Conservation (phyloP, 192 early-diverging fungal genomes). For the Rhizophagus prolifer region DNA sequence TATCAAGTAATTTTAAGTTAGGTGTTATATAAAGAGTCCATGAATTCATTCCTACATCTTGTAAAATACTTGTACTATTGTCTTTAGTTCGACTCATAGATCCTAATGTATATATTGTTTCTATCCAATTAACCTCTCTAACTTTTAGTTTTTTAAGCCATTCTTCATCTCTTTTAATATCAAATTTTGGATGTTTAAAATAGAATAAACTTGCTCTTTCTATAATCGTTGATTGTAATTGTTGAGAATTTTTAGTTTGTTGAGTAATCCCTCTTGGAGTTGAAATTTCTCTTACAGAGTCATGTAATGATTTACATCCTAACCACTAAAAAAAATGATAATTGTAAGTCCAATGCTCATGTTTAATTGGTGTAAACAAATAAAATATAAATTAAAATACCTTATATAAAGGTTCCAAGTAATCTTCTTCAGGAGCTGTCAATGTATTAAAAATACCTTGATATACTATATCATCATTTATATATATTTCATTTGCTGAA, state of each 20-base stretch:
- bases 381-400: too few relatives aligned
- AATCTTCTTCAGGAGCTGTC: neutral
- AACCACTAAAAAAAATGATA: slow-evolving; percentile 40
- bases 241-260: slow-evolving; percentile 44
- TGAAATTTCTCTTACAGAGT: slow-evolving; percentile 56
- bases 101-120: slow-evolving; percentile 42
- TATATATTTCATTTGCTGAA: slow-evolving; percentile 66
- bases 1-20: slow-evolving; percentile 33
- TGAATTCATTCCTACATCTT: slow-evolving; percentile 40
- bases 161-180: slow-evolving; percentile 51
- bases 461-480: slow-evolving; percentile 76
- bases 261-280: slow-evolving; percentile 50
- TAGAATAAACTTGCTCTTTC: slow-evolving; percentile 78
- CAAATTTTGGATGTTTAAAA: slow-evolving; percentile 54
- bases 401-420: too few relatives aligned
- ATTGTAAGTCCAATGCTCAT: too few relatives aligned
- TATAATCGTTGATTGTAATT: slow-evolving; percentile 62
- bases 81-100: slow-evolving; percentile 48
- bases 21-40: slow-evolving; percentile 40
- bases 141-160: slow-evolving; percentile 67
- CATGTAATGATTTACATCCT: slow-evolving; percentile 67
- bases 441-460: slow-evolving; percentile 74
- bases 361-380: too few relatives aligned
- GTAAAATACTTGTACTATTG: slow-evolving; percentile 55
- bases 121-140: slow-evolving; percentile 63